Percentiles rank a stretch among this genome's conserved stretches.
These are phyloP conservation scores for Anisodus tanguticus DNA, from an alignment of 257 asterid genomes.

Conservation along the genomic window DNA sequence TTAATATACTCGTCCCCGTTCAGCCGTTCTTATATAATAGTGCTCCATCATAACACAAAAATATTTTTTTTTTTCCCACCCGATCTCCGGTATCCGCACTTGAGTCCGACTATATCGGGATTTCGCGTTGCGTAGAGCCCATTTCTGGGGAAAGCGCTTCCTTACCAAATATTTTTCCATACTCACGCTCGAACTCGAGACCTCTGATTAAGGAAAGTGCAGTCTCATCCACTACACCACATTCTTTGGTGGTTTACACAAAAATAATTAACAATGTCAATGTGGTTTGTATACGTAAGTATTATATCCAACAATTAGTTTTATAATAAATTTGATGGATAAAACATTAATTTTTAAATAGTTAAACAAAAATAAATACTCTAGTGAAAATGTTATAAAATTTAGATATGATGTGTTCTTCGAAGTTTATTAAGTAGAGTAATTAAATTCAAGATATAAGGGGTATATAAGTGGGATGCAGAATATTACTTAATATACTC, in stretches of 20 bases:
- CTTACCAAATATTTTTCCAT: too few relatives aligned
- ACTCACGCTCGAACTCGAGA: too few relatives aligned
- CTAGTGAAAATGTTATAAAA: too few relatives aligned
- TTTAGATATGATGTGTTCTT: neutral
- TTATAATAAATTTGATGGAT: neutral
- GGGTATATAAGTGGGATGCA: neutral
- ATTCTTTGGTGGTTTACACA: too few relatives aligned
- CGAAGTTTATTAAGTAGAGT: neutral
- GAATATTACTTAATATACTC: neutral
- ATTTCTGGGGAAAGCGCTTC: too few relatives aligned
- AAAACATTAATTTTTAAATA: neutral
- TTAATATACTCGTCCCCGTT: constrained; percentile 6
- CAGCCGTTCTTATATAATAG: neutral
- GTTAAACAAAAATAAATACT: neutral
- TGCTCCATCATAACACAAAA: neutral
- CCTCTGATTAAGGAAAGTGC: too few relatives aligned
- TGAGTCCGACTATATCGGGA: too few relatives aligned
- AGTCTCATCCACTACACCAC: too few relatives aligned
- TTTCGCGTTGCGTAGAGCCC: too few relatives aligned
- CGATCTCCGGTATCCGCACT: too few relatives aligned
- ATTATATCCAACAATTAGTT: neutral
- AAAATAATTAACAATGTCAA: neutral
- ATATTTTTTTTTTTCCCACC: too few relatives aligned
- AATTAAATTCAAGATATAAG: neutral
- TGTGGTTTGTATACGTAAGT: neutral